phyloP scores from a whole-genome alignment of 768 basidiomycete species.

The Mrakia gelida region DNA sequence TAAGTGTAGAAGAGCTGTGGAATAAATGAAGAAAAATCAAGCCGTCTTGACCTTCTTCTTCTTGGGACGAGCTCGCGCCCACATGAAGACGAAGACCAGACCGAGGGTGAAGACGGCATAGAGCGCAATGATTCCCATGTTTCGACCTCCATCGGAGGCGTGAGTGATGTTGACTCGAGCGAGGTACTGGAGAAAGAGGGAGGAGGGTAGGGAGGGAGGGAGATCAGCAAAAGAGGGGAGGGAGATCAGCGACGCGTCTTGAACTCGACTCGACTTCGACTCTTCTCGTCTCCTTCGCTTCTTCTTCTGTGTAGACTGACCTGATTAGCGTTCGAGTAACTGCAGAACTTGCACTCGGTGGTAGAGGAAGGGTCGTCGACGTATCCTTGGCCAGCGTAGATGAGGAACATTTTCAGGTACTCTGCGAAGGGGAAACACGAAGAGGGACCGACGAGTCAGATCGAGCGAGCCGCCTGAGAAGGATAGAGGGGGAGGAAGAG shows the following conservation, averaged over 20 bases:
- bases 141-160: constrained; percentile 1
- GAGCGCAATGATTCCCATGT: constrained; percentile 19
- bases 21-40: no score
- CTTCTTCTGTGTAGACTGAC: no score
- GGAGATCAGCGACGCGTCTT: no score
- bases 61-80: background rate
- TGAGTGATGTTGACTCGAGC: constrained; percentile 4
- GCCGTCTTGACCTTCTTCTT: constrained; percentile 8
- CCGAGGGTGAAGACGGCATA: constrained; percentile 16
- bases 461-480: background rate
- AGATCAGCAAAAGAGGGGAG: background rate
- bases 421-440: constrained; percentile 32
- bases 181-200: background rate
- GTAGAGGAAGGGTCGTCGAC: constrained; percentile 63
- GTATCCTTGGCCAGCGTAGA: constrained; percentile 60
- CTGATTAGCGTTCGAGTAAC: constrained; percentile 19
- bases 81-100: constrained; percentile 15
- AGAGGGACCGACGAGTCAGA: background rate
- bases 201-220: background rate
- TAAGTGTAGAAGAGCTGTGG: no score
- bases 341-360: constrained; percentile 63
- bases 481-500: no score
- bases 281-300: no score
- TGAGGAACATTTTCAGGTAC: constrained; percentile 67
- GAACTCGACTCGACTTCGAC: no score